Base-by-base conservation (phyloP, 2,329 filamentous ascomycete genomes). In the Stachybotrys echinatus region DNA sequence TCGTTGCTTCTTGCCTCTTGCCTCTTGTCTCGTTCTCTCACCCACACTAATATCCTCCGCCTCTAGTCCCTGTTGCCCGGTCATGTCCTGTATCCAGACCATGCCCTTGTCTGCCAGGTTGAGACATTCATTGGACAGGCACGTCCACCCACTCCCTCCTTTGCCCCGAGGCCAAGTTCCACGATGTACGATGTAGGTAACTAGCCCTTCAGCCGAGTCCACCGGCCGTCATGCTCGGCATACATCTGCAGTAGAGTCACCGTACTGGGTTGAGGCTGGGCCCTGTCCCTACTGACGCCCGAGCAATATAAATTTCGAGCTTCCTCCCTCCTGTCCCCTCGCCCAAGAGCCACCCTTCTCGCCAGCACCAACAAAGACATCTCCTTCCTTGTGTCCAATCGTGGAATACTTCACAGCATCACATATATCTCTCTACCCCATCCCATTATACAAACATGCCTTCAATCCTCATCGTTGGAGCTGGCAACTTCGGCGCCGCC, bases 401-500 rank as follows among this genome's bases (percentile, higher is more conserved):
- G n/a, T n/a, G n/a, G n/a, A n/a, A n/a, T n/a, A n/a, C n/a, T n/a
- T n/a, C n/a, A n/a, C n/a, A n/a, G n/a, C n/a, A n/a, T n/a, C n/a
- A n/a, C n/a, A n/a, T 14, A 34, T 34, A 34, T 34, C 14, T 34
- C 27, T 34, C 14, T 34, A 34, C 27, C n/a, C n/a, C n/a, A n/a
- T n/a, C n/a, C n/a, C n/a, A n/a, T n/a, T n/a, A n/a, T n/a, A n/a
- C n/a, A n/a, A 23, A 8, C 18, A 44, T 44, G 42, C 21, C n/a
- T 23, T 21, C 42, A 20, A 54, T 68, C 50, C 63, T 74, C 54
- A 70, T 74, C 51, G 63, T 74, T 44, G 71, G 71, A 44, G 70
- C 64, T 20, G 71, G 71, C 50, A 71, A 72, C 56, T 74, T 75
- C 40, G 73, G 74, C 39, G 68, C 72, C 34, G 65, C 69, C 20